Evolutionary conservation across 768 basidiomycete genomes (phyloP).

Genomic region (Tulasnella calospora): DNA sequence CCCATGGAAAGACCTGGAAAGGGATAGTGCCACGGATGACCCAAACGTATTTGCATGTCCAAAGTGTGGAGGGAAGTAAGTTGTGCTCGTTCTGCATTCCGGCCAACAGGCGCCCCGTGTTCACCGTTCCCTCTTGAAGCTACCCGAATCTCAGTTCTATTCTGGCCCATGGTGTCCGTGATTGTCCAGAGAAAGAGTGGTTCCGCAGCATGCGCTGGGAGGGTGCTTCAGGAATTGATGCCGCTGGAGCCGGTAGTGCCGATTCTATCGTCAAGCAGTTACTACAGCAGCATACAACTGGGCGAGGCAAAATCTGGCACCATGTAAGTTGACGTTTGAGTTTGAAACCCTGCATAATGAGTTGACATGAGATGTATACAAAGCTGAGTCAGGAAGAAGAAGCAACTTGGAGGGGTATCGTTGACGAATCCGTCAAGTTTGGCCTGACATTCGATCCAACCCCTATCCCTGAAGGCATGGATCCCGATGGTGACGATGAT

Average conservation of each 20-base stretch:
- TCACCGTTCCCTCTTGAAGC: not conserved
- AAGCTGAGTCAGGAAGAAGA: not conserved
- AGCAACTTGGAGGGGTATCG: not conserved
- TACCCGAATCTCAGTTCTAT: not conserved
- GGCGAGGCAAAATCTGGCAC: not conserved
- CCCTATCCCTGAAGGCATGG: not conserved
- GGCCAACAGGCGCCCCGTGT: not conserved
- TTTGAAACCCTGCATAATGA: no score
- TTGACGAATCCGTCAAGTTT: not conserved
- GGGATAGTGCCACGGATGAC: not conserved
- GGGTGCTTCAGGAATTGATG: not conserved
- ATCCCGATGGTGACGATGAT: no score
- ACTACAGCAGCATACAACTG: not conserved
- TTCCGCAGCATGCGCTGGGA: not conserved
- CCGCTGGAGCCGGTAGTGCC: not conserved
- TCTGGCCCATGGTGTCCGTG: not conserved
- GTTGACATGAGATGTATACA: not conserved
- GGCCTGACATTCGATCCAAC: not conserved
- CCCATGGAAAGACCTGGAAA: not conserved
- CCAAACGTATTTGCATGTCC: not conserved
- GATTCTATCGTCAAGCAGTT: not conserved
- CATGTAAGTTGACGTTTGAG: no score
- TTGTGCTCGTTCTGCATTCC: not conserved
- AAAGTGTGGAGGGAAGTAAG: not conserved
- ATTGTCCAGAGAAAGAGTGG: not conserved